Conservation (phyloP, 1,284 basidiomycete genomes). For the Ceratobasidium sp. region DNA sequence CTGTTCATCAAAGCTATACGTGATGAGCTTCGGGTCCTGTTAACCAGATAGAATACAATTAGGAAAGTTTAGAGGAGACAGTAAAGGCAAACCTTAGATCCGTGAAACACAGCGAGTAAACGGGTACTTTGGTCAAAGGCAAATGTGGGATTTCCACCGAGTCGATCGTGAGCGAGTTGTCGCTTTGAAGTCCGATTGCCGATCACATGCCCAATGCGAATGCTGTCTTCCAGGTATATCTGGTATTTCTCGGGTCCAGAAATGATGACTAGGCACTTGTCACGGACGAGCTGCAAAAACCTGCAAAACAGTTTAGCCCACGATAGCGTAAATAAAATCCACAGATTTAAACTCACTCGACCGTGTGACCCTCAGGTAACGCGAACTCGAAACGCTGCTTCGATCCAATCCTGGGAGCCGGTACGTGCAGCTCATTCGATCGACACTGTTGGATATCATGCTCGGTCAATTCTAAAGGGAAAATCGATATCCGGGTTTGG, state of each 20-base stretch:
- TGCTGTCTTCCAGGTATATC: constrained; percentile 29
- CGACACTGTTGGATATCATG: constrained; percentile 38
- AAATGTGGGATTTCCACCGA: constrained; percentile 16
- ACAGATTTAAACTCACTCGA: too few species aligned
- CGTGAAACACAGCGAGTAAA: background rate
- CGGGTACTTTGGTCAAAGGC: constrained; percentile 27
- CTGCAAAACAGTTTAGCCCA: background rate
- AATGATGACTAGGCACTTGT: constrained; percentile 31
- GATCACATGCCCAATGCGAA: background rate
- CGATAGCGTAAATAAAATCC: too few species aligned
- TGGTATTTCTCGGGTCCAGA: background rate
- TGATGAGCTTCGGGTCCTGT: background rate
- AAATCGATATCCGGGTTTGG: constrained; percentile 16
- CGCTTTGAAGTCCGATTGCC: background rate
- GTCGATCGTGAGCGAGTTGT: constrained; percentile 6
- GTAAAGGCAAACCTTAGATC: background rate
- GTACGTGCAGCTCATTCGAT: constrained; percentile 28
- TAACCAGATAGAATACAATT: background rate
- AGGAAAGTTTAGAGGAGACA: background rate
- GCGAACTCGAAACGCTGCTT: constrained; percentile 23
- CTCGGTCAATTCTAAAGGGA: constrained; percentile 45
- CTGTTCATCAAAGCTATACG: background rate
- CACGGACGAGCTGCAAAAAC: constrained; percentile 3
- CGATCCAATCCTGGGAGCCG: background rate
- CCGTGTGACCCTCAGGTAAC: background rate